Evolutionary conservation across 352 stramenopile genomes (phyloP).

Genomic region (Phytophthora kernoviae): DNA sequence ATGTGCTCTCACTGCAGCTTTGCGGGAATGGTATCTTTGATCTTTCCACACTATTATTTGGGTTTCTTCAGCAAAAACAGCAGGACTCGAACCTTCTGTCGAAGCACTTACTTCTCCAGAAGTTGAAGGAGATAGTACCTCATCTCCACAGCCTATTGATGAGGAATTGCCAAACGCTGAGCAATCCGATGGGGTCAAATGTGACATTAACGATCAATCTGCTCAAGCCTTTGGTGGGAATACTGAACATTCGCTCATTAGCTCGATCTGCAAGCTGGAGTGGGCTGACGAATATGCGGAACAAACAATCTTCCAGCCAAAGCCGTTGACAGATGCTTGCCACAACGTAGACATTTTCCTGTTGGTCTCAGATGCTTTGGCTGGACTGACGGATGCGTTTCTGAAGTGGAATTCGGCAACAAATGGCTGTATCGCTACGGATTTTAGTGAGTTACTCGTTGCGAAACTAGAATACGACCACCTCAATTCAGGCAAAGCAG

Average conservation of each 20-base stretch:
- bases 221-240: neutral
- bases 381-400: slow-evolving; percentile 36
- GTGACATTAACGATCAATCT: neutral
- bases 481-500: slow-evolving; percentile 12
- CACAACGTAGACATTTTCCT: slow-evolving; percentile 50
- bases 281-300: slow-evolving; percentile 57
- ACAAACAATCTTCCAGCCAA: slow-evolving; percentile 29
- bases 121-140: slow-evolving; percentile 2
- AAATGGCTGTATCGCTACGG: neutral
- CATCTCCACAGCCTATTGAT: slow-evolving; percentile 9
- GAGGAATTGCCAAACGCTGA: slow-evolving; percentile 7
- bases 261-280: slow-evolving; percentile 45
- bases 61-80: slow-evolving; percentile 35
- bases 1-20: slow-evolving; percentile 23
- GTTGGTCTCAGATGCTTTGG: slow-evolving; percentile 32
- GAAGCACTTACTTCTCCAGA: neutral
- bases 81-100: neutral
- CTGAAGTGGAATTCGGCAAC: slow-evolving; percentile 39
- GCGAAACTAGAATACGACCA: slow-evolving; percentile 10
- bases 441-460: slow-evolving; percentile 38
- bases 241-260: neutral
- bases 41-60: slow-evolving; percentile 31
- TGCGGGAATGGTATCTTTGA: slow-evolving; percentile 38
- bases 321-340: slow-evolving; percentile 31
- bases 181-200: slow-evolving; percentile 2